These are phyloP conservation scores for Russula sp. DNA, from an alignment of 768 basidiomycete species.

Conservation along the genomic window DNA sequence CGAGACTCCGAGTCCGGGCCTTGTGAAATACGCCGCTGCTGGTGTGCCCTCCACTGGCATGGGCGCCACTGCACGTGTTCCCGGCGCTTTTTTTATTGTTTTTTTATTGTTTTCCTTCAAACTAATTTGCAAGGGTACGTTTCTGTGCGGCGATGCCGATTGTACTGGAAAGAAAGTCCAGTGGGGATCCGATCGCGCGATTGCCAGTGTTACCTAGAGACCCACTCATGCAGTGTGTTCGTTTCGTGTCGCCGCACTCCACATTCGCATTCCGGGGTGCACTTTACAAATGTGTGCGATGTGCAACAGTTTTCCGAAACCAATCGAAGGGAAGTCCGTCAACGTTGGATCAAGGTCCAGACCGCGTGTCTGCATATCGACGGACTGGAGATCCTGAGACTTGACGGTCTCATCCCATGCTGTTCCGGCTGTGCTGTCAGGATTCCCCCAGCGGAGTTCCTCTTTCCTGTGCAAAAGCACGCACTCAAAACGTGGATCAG, in stretches of 20 bases:
- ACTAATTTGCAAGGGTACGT: not conserved
- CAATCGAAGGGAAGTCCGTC: constrained; percentile 7
- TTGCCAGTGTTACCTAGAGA: not conserved
- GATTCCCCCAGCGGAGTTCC: not conserved
- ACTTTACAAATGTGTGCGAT: not conserved
- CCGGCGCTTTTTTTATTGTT: constrained; percentile 5
- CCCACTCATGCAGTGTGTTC: not conserved
- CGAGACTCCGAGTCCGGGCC: constrained; percentile 10
- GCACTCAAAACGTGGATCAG: constrained; percentile 19
- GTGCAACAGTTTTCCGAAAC: constrained; percentile 9
- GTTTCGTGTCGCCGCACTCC: not conserved
- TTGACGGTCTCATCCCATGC: not conserved
- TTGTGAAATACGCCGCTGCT: not conserved
- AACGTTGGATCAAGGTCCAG: constrained; percentile 5
- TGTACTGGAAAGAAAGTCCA: constrained; percentile 6
- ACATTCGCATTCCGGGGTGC: not conserved
- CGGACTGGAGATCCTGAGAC: not conserved
- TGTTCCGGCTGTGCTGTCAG: constrained; percentile 10
- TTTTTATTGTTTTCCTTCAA: not conserved
- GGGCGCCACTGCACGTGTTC: not conserved
- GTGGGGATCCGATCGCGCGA: constrained; percentile 6
- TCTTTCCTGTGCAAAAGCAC: constrained; percentile 1
- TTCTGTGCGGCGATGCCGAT: constrained; percentile 2
- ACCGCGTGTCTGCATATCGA: constrained; percentile 10
- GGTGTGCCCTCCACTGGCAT: not conserved